These are phyloP conservation scores for Saturnispora gosingensis DNA, from an alignment of 805 yeast species.

Conservation along the genomic window DNA sequence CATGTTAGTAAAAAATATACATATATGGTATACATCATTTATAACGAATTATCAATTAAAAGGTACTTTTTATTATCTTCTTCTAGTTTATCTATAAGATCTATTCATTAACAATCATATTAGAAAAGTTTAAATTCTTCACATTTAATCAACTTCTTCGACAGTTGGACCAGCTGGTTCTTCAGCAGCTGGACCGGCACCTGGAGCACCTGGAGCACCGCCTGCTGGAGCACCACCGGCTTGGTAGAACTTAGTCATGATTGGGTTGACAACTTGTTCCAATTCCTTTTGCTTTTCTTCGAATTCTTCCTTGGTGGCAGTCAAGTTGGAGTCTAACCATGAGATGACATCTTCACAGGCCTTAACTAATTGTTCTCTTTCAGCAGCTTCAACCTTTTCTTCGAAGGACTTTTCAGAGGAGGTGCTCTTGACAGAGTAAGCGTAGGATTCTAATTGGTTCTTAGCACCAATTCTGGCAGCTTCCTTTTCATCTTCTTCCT, in stretches of 20 bases:
- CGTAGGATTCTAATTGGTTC: constrained; percentile 92
- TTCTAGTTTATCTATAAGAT: neutral
- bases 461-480: constrained; percentile 86
- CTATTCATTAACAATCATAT: neutral
- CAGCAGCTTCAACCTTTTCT: constrained; percentile 53
- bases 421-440: constrained; percentile 85
- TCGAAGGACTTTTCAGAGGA: constrained; percentile 65
- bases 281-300: constrained; percentile 91
- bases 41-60: neutral
- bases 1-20: neutral
- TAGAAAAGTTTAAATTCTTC: constrained; percentile 1
- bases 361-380: constrained; percentile 52
- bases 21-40: neutral
- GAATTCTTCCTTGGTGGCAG: constrained; percentile 89
- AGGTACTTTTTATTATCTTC: constrained; percentile 1
- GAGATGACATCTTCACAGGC: constrained; percentile 78
- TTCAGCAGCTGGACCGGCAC: constrained; percentile 36
- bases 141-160: constrained; percentile 62
- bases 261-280: constrained; percentile 92
- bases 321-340: constrained; percentile 91
- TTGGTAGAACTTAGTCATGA: constrained; percentile 94
- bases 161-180: constrained; percentile 76
- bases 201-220: constrained; percentile 43
- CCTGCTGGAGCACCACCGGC: constrained; percentile 77
- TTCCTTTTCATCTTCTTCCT: constrained; percentile 54